Base-by-base conservation (phyloP, 2,329 filamentous ascomycete species). In the Colletotrichum eleusines region DNA sequence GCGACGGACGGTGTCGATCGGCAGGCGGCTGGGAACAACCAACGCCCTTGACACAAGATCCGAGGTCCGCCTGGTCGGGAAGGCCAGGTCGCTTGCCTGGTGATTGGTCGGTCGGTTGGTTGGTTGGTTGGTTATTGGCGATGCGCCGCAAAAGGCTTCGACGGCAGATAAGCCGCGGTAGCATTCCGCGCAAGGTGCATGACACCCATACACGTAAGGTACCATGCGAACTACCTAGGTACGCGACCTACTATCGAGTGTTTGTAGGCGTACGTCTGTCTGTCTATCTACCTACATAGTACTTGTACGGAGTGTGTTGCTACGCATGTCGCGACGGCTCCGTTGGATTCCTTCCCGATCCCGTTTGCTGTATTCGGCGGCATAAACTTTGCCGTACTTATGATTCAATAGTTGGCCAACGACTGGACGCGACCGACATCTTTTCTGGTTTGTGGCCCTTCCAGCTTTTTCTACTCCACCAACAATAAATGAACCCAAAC, bases 21-120 rank as follows among this genome's bases (percentile, higher is more conserved):
- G 38, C 31, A 40, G 14, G 38, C 31, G 33, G 23, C 38, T 68
- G 62, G 67, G 55, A 53, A 48, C 5, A 61, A 44, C 38, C 31
- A 7, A 31, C n/a, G 66, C 35, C 18, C 63, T 66, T 70, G 63
- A 63, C 67, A 44, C 31, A 55, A 68, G 68, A 54, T 63, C 68
- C 68, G 57, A 71, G 57, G 62, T 3, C 68, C 63, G 59, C 68
- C 64, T 44, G 63, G 50, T 40, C 63, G 68, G 68, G 63, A 67
- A 64, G 65, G 68, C 63, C 63, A 67, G 59, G 58, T 35, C 18
- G 48, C 67, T 38, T 38, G 48, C 67, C 12, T 38, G 9, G 35
- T 38, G 35, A 11, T 70, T 70, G 67, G 67, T 63, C n/a, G 20
- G n/a, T n/a, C n/a, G n/a, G n/a, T n/a, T 54, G 54, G 58, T 66